Conservation (phyloP, 2,329 filamentous ascomycete genomes). For the Penicillium fuscoglaucum region DNA sequence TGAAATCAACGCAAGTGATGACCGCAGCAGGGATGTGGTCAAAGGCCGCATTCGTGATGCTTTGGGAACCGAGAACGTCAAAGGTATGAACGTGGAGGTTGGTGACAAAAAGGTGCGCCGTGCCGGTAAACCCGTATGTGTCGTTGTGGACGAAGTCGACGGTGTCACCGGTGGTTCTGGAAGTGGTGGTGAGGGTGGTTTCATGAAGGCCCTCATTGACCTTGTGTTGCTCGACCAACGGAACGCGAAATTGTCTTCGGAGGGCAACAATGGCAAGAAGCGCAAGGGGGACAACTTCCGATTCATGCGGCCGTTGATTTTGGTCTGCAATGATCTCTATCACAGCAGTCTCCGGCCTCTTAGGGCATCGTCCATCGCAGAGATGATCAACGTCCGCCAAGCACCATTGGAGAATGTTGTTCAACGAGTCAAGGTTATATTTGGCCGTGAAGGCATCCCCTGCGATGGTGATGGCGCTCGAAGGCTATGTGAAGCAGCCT, state of each 20-base stretch:
- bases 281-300: slow-evolving; percentile 85
- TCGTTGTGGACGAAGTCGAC: slow-evolving; percentile 95
- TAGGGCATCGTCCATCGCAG: slow-evolving; percentile 79
- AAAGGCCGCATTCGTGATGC: slow-evolving; percentile 88
- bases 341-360: slow-evolving; percentile 83
- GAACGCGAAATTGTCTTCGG: slow-evolving; percentile 56
- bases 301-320: slow-evolving; percentile 80
- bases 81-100: slow-evolving; percentile 56
- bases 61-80: slow-evolving; percentile 91
- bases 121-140: slow-evolving; percentile 81
- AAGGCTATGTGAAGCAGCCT: slow-evolving; percentile 64
- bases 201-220: slow-evolving; percentile 92
- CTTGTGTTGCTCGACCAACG: slow-evolving; percentile 82
- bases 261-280: slow-evolving; percentile 35
- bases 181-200: slow-evolving; percentile 81
- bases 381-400: slow-evolving; percentile 88
- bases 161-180: slow-evolving; percentile 83
- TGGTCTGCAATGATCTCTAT: slow-evolving; percentile 98
- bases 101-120: slow-evolving; percentile 60
- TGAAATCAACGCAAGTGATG: slow-evolving; percentile 97
- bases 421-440: slow-evolving; percentile 75
- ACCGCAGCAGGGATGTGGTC: slow-evolving; percentile 84
- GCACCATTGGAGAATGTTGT: slow-evolving; percentile 85
- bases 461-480: slow-evolving; percentile 88
- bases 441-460: slow-evolving; percentile 82